These are phyloP conservation scores for Cicer arietinum DNA, from an alignment of 306 rosid species.

Conservation along the genomic window DNA sequence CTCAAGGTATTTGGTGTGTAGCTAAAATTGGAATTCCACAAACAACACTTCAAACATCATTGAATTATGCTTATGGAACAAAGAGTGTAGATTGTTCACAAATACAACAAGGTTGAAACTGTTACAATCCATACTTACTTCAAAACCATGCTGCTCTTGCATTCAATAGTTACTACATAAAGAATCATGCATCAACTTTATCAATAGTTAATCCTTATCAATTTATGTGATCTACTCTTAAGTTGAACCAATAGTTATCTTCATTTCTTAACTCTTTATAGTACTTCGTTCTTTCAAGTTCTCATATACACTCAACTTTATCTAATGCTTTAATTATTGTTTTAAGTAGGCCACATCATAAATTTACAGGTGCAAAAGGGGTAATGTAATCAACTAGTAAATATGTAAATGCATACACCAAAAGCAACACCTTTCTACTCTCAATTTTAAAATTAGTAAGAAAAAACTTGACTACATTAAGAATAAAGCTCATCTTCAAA, in stretches of 20 bases:
- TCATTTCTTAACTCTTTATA: no score
- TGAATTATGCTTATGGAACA: constrained; percentile 88
- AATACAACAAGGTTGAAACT: constrained; percentile 77
- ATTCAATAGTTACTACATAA: constrained; percentile 82
- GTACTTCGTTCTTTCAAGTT: no score
- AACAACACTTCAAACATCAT: constrained; percentile 71
- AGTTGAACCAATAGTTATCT: no score
- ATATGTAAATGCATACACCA: background rate
- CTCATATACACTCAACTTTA: no score
- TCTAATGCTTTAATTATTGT: no score
- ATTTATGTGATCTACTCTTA: no score
- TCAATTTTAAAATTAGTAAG: background rate
- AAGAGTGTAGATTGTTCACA: constrained; percentile 70
- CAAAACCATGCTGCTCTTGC: constrained; percentile 91
- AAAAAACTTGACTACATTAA: constrained; percentile 19
- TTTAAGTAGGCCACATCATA: no score
- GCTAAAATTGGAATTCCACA: constrained; percentile 67
- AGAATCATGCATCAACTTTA: constrained; percentile 41
- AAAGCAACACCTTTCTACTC: background rate
- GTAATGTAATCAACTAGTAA: background rate
- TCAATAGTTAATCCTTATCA: background rate
- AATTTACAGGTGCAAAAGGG: background rate
- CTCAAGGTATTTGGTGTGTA: constrained; percentile 82
- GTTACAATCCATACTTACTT: constrained; percentile 71
- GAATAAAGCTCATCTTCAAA: constrained; percentile 14